Evolutionary conservation across 768 basidiomycete species (phyloP).

Genomic region (Boletus patriciae): DNA sequence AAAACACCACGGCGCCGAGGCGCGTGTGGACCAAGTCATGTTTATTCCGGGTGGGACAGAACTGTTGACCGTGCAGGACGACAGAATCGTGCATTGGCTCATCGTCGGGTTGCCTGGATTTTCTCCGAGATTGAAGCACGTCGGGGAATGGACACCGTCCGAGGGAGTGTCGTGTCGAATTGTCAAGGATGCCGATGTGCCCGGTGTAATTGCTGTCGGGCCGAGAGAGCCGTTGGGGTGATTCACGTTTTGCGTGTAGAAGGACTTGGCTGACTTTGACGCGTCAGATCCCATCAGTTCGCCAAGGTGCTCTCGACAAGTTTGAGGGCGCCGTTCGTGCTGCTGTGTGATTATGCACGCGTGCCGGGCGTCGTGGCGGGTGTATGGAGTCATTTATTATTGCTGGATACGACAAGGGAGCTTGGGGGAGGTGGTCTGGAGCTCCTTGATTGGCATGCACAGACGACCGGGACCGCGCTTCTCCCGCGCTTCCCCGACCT

Average conservation of each 20-base stretch:
- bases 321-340: constrained; percentile 22
- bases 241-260: not conserved
- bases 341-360: constrained; percentile 22
- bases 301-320: constrained; percentile 22
- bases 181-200: constrained; percentile 18
- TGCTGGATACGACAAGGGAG: constrained; percentile 26
- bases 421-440: constrained; percentile 24
- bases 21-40: constrained; percentile 27
- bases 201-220: constrained; percentile 22
- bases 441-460: constrained; percentile 29
- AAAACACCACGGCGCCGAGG: not conserved
- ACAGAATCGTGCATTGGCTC: constrained; percentile 26
- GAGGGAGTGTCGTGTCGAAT: constrained; percentile 20
- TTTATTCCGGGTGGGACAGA: constrained; percentile 28
- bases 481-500: constrained; percentile 24
- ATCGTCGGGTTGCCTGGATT: constrained; percentile 18
- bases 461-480: constrained; percentile 24
- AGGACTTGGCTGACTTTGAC: not conserved
- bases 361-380: constrained; percentile 26
- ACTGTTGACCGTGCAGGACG: constrained; percentile 28
- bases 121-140: constrained; percentile 13
- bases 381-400: constrained; percentile 23
- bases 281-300: constrained; percentile 13
- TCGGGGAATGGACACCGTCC: constrained; percentile 21
- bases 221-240: constrained; percentile 14